Evolutionary conservation across 2,329 filamentous ascomycete species (phyloP).

Genomic region (Paramyrothecium roridum): DNA sequence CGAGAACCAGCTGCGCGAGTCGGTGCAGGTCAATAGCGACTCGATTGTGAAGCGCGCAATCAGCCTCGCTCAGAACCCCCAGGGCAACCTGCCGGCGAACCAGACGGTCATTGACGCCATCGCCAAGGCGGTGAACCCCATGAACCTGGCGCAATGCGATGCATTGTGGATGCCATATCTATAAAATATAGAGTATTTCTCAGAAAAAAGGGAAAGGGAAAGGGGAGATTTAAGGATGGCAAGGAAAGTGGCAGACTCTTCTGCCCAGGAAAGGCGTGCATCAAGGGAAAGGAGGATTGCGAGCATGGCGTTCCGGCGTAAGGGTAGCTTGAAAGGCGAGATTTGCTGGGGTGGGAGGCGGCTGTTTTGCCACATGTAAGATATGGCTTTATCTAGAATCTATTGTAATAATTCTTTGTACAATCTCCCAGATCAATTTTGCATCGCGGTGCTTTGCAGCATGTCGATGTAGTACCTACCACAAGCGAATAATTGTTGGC

Average conservation of each 20-base stretch:
- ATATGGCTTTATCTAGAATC: not conserved
- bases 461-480: no score
- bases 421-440: no score
- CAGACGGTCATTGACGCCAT: conserved; percentile 96
- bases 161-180: conserved; percentile 97
- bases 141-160: conserved; percentile 84
- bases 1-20: conserved; percentile 70
- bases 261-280: not conserved
- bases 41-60: conserved; percentile 88
- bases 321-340: not conserved
- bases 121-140: conserved; percentile 87
- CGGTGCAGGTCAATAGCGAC: conserved; percentile 83
- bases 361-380: not conserved
- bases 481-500: no score
- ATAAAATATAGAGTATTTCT: conserved; percentile 36
- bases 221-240: not conserved
- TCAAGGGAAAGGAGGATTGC: not conserved
- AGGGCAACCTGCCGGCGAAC: conserved; percentile 84
- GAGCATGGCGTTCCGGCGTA: not conserved
- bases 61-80: conserved; percentile 74
- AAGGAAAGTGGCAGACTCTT: not conserved
- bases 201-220: not conserved
- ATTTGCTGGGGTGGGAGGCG: not conserved
- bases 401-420: no score
- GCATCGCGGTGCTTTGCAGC: no score